A percentile compares a stretch with the other conserved stretches of the same genome.
phyloP scores from a whole-genome alignment of 140 eudicot genomes.

The Anethum foeniculum region DNA sequence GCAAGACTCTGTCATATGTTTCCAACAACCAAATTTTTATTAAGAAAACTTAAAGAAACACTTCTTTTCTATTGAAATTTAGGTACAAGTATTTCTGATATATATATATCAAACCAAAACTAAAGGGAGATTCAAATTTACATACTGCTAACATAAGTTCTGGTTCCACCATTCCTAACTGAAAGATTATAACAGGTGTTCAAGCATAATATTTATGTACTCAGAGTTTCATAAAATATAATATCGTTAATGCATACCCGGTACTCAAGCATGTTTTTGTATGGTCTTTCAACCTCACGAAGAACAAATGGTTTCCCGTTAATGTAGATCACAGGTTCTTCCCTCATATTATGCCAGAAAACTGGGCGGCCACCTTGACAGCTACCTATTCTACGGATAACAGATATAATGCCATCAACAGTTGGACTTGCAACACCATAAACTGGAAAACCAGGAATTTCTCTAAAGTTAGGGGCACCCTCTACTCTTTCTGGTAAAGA shows the following conservation, averaged over 20 bases:
- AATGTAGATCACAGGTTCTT: constrained; percentile 92
- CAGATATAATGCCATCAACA: constrained; percentile 78
- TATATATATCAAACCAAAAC: neutral
- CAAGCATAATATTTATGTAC: neutral
- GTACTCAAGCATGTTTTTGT: constrained; percentile 95
- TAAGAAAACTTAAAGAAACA: neutral
- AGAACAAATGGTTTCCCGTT: constrained; percentile 96
- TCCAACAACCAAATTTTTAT: neutral
- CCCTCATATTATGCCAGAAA: constrained; percentile 98
- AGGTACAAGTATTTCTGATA: neutral
- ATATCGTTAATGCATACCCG: constrained; percentile 63
- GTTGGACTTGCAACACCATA: constrained; percentile 98
- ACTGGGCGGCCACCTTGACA: constrained; percentile 66
- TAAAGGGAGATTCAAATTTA: neutral
- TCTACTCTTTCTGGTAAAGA: constrained; percentile 75
- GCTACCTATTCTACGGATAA: constrained; percentile 74
- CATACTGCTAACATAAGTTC: neutral
- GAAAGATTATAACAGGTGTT: neutral
- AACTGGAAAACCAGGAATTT: constrained; percentile 91
- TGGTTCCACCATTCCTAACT: neutral
- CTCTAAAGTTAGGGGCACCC: constrained; percentile 97
- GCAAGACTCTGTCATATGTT: neutral
- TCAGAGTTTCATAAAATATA: neutral
- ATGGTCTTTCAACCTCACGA: constrained; percentile 97
- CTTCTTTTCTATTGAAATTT: neutral